Evolutionary conservation across 352 stramenopile genomes (phyloP).

Genomic region (Globisporangium iwayamae): DNA sequence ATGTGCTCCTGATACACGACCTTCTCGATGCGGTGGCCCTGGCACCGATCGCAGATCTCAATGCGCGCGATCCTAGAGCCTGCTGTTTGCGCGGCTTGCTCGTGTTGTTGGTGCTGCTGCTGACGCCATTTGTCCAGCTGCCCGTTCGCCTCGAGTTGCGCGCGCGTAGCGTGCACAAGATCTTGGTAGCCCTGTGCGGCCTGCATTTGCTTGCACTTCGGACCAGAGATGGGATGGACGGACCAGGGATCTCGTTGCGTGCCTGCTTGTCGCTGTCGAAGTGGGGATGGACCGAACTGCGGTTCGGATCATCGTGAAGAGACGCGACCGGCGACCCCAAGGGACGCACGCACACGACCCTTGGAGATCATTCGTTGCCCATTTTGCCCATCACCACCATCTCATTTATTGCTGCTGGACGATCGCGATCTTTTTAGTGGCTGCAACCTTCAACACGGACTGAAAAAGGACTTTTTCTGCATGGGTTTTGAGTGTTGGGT

Average conservation of each 20-base stretch:
- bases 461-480: no score
- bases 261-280: not conserved
- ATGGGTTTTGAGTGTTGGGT: no score
- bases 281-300: not conserved
- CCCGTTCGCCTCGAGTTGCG: constrained; percentile 6
- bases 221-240: not conserved
- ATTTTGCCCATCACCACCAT: not conserved
- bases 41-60: constrained; percentile 44
- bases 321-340: not conserved
- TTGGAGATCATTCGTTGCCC: not conserved
- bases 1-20: constrained; percentile 44
- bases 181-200: constrained; percentile 4
- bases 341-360: not conserved
- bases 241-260: not conserved
- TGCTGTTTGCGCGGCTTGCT: not conserved
- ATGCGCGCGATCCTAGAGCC: constrained; percentile 16
- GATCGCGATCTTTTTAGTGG: not conserved
- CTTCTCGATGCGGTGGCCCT: constrained; percentile 60
- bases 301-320: not conserved
- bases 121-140: constrained; percentile 2
- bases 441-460: not conserved
- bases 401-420: not conserved
- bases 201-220: constrained; percentile 2
- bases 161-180: constrained; percentile 1
- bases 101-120: not conserved